Conservation (phyloP, 345 rosid species). For the Eucalyptus globulus region DNA sequence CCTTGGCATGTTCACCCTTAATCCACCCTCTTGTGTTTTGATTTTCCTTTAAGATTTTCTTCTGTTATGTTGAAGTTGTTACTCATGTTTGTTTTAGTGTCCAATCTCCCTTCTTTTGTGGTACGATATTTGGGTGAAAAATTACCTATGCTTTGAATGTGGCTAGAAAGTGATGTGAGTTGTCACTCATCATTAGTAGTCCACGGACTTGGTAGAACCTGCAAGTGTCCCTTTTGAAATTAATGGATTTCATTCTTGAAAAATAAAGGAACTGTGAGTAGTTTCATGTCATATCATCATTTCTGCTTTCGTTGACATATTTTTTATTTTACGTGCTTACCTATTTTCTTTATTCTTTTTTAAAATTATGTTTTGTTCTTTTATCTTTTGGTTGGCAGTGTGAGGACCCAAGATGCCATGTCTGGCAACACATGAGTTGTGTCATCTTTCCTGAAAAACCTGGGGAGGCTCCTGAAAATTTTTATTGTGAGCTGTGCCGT, state of each 20-base stretch:
- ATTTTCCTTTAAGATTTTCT: background rate
- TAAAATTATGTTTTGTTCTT: background rate
- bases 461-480: slow-evolving; percentile 58
- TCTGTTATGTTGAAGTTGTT: background rate
- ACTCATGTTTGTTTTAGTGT: background rate
- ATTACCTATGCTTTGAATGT: background rate
- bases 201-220: background rate
- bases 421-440: slow-evolving; percentile 81
- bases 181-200: background rate
- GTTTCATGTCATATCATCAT: background rate
- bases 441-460: slow-evolving; percentile 73
- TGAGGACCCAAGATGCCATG: slow-evolving; percentile 63
- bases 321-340: background rate
- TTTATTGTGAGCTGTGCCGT: slow-evolving; percentile 85
- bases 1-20: background rate
- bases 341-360: background rate
- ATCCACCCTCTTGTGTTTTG: background rate
- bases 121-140: background rate
- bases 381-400: slow-evolving; percentile 37
- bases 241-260: background rate
- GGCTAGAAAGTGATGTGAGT: background rate
- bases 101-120: background rate
- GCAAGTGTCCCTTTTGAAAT: background rate
- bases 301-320: background rate
- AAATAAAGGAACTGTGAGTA: background rate